Evolutionary conservation across 2,329 filamentous ascomycete genomes (phyloP), one percentile per base, ranked within the genome.

Genomic region (Talaromyces piceae): DNA sequence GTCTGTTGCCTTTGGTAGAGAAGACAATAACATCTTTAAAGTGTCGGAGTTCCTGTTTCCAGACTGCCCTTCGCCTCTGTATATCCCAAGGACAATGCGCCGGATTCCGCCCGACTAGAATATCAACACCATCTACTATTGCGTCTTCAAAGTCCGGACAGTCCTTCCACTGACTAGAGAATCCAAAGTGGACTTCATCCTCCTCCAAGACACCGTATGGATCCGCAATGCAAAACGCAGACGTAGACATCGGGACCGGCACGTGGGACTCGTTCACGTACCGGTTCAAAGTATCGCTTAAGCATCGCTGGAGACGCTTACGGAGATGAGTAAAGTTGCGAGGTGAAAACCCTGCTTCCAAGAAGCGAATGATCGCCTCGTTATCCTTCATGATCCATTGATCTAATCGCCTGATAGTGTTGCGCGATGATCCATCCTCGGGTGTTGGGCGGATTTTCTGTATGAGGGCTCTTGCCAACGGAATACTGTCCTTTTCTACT

Each of bases 11-110:
- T 51, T 63, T 69, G 0, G 70, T 72, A 0, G 82, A 67, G 55
- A 84, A 83, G 0, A 84, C 71, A 12, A 81, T 74, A 0, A 83
- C 72, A 58, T 84, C 77, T 43, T 73, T 73, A 7, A 82, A 70
- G 57, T 81, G 73, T 0, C 73, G 70, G 0, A 84, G 69, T 45
- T 78, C 71, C 1, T 67, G 66, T 45, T 75, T 74, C 58, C 69
- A 76, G 0, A 79, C 72, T 1, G 76, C 74, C 27, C 62, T 61
- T 25, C 71, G 63, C 41, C 76, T 79, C 57, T 84, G 81, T 0
- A 84, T 78, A 58, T 84, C 81, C 1, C 77, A 82, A 1, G 73
- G 71, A 2, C 79, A 68, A 58, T 79, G 69, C 1, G 80, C 77
- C 3, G 82, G 81, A 31, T 80, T 74, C 16, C 82, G 74, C 11